Evolutionary conservation across 2,329 filamentous ascomycete genomes (phyloP), one percentile per base, ranked within the genome.

Genomic region (Verticillium zaregamsianum): DNA sequence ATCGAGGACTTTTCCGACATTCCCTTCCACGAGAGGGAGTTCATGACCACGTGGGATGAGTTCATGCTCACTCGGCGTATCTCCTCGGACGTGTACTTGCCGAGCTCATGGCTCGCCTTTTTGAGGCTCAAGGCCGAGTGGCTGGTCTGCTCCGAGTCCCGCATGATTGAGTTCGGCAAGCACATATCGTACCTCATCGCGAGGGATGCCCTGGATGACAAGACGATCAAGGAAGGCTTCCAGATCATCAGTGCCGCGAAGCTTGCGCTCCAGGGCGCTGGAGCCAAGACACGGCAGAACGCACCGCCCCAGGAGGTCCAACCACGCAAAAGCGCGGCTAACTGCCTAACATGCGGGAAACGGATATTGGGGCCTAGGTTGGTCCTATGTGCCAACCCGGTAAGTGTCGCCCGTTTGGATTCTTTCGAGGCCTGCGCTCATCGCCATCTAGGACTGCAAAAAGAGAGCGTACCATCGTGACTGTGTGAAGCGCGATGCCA

Each of bases 1-100:
- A 80, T 87, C 60, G 76, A 78, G 32, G 85, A 87, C 64, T 86
- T 84, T 67, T 81, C 79, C 9, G 84, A 87, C 65, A 78, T 87
- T 31, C 80, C 80, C 14, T 69, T 74, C 3, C 74, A 78, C 17
- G 84, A 87, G 67, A 84, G 83, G 69, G 84, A 86, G 64, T 87
- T 83, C 62, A 83, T 87, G 61, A 77, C 79, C 66, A 80, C 83
- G 64, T 87, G 84, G 84, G 84, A 86, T 63, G 76, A 79, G 1
- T 86, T 82, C 66, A 80, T 85, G 56, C 77, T 84, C 9, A 74
- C 74, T 55, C 78, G 82, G 66, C 80, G 78, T 60, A 72, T 86
- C 56, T 82, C 80, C 5, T 81, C 82, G 5, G 78, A 79, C 33
- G 79, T 80, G 3, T 85, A 82, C 66, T 75, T 87, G 14, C 77